These are phyloP conservation scores for Pseudopyricularia cyperi DNA, from an alignment of 2,329 filamentous ascomycete genomes.

Conservation along the genomic window DNA sequence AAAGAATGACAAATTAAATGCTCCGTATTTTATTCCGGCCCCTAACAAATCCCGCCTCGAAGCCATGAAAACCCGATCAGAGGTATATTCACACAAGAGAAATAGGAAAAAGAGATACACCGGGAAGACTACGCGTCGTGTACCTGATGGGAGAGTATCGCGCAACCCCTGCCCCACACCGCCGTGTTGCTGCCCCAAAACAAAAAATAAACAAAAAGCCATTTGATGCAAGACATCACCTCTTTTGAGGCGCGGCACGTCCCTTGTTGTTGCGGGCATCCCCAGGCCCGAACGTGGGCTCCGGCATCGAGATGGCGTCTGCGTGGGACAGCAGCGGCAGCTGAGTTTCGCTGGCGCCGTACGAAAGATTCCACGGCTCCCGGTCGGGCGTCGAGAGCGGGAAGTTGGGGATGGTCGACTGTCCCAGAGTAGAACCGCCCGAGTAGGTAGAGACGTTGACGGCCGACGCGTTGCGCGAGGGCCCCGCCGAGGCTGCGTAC, in stretches of 20 bases:
- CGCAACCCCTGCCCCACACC: too few species aligned
- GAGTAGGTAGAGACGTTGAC: background rate
- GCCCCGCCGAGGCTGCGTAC: background rate
- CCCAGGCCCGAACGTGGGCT: conserved; percentile 22
- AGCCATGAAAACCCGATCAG: too few species aligned
- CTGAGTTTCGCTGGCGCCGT: conserved; percentile 2
- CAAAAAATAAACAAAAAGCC: background rate
- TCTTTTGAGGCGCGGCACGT: background rate
- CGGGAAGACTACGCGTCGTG: too few species aligned
- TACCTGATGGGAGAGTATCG: too few species aligned
- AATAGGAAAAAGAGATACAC: too few species aligned
- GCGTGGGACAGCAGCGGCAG: conserved; percentile 1
- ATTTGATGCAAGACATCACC: background rate
- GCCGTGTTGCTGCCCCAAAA: too few species aligned
- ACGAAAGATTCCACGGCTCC: background rate
- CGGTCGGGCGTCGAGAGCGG: background rate
- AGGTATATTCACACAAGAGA: too few species aligned
- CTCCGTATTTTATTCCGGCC: too few species aligned
- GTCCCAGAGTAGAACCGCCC: background rate
- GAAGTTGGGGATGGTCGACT: background rate
- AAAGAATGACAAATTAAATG: too few species aligned
- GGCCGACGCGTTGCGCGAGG: background rate
- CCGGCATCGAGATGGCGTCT: conserved; percentile 7
- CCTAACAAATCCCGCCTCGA: too few species aligned
- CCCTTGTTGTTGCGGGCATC: conserved; percentile 12